phyloP scores from a whole-genome alignment of 768 basidiomycete genomes.

The Agaricus subrufescens region DNA sequence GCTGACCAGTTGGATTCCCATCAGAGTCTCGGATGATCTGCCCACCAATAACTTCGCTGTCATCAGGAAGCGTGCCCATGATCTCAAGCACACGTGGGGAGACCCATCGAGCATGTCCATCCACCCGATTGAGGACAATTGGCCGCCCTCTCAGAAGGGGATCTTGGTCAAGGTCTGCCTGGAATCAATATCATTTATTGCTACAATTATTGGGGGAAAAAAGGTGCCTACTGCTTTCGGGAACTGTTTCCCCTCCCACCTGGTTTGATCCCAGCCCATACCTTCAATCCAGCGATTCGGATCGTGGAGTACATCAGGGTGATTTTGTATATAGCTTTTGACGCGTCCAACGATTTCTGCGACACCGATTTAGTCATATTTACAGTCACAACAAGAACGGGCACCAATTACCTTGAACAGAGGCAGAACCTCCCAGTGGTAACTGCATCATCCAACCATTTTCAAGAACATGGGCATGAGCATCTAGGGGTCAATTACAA shows the following conservation, averaged over 20 bases:
- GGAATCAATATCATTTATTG: neutral
- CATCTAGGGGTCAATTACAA: slow-evolving; percentile 38
- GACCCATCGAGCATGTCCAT: slow-evolving; percentile 86
- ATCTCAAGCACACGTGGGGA: slow-evolving; percentile 66
- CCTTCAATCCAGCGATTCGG: slow-evolving; percentile 71
- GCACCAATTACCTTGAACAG: slow-evolving; percentile 47
- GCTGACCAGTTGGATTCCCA: slow-evolving; percentile 65
- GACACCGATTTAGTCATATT: neutral
- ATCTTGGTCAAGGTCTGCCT: slow-evolving; percentile 75
- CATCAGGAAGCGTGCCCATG: slow-evolving; percentile 54
- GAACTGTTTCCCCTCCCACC: slow-evolving; percentile 59
- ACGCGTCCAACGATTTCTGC: slow-evolving; percentile 62
- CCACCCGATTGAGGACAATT: slow-evolving; percentile 73
- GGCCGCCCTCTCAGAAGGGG: slow-evolving; percentile 61
- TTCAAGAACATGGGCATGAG: slow-evolving; percentile 73
- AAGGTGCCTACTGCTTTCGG: slow-evolving; percentile 59
- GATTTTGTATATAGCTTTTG: slow-evolving; percentile 50
- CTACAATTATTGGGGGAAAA: neutral
- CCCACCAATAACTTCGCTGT: slow-evolving; percentile 59
- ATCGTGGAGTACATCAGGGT: slow-evolving; percentile 52
- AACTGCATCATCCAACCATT: slow-evolving; percentile 72
- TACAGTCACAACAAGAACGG: neutral
- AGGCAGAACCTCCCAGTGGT: slow-evolving; percentile 51
- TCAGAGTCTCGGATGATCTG: slow-evolving; percentile 57
- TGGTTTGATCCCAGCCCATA: slow-evolving; percentile 93